Base-by-base conservation (phyloP, 352 stramenopile genomes). In the Globisporangium parvum region DNA sequence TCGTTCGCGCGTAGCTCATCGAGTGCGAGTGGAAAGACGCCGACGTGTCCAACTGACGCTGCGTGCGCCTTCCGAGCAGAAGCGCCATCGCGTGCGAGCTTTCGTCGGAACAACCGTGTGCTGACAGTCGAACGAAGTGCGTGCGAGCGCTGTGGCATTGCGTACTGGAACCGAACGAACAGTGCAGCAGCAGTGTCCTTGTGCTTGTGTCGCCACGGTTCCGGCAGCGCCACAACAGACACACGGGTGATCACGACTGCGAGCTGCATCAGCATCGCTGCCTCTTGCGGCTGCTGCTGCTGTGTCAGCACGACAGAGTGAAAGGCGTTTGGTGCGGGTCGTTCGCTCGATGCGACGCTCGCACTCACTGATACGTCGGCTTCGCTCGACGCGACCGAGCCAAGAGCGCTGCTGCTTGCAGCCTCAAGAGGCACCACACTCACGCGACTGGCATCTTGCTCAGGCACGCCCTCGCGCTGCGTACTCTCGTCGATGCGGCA, bases 1-100 rank as follows among this genome's bases (percentile, higher is more conserved):
- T 59, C 62, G 11, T 58, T 31, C 12, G 12, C 62, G 1, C 49
- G 23, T 50, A 77, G 60, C 12, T 55, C 37, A 10, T 59, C 41
- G 51, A 69, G 54, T 11, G 48, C 49, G 3, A 71, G 51, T 20
- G 72, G 50, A 41, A 79, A 77, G 11, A 75, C 40, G 20, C 72
- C 67, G 15, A 66, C 55, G 33, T 66, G 55, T 23, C 60, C 52
- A 15, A 49, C 24, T n/a, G 26, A 59, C 20, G 26, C 45, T 20
- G 12, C 28, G 14, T 20, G 49, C 21, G 14, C 8, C 8, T 15
- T 12, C 11, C n/a, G 3, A 31, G 26, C 26, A 31, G 26, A 6
- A 46, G 21, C n/a, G 60, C 48, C 31, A 23, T 28, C 53, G 54
- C 24, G 48, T 39, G 41, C 47, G 15, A 79, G 23, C 39, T 71